Evolutionary conservation across 2,329 filamentous ascomycete species (phyloP), one percentile per base, ranked within the genome.

Genomic region (Colletotrichum tropicicola): DNA sequence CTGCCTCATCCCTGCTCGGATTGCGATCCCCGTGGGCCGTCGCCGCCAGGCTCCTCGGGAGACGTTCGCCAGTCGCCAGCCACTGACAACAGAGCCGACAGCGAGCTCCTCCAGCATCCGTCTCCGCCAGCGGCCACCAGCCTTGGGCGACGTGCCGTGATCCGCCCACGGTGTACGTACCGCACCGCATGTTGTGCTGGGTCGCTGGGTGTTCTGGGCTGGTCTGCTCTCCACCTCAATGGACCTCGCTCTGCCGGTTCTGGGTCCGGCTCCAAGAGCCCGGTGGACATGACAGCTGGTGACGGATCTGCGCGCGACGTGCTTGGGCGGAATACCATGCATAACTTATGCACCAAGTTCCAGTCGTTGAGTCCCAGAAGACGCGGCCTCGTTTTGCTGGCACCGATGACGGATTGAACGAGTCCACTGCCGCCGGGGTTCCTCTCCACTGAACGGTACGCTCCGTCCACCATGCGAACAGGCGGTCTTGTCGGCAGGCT

Each of bases 201-300:
- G 55, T 51, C 35, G 35, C 41, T 15, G 48, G 27, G 57, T 45
- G 57, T 61, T 65, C 61, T 65, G 61, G 61, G 61, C 57, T 45
- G 37, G 37, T 37, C 27, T 23, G 19, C 44, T 61, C 61, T 39
- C 61, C 61, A 65, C 61, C 43, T n/a, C 2, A 10, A 55, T 27
- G 61, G 57, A 44, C 41, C 49, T 37, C 43, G 19, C 55, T 61
- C 49, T 61, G 61, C 49, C 49, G 48, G 43, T 60, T 60, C 21
- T 60, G 48, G 48, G 30, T 28, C 56, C 41, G 49, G 55, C 56
- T 60, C 61, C 56, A 54, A 60, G 35, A 43, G 56, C 56, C 48
- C 25, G 61, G 61, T 55, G 61, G 61, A 13, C 56, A 13, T 30
- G 60, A 41, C 37, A 44, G 48, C 41, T 37, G 41, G 23, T 44